Percentiles rank a stretch among this genome's conserved stretches.
Evolutionary conservation across 306 rosid genomes (phyloP).

Genomic region (Lathyrus sativus): DNA sequence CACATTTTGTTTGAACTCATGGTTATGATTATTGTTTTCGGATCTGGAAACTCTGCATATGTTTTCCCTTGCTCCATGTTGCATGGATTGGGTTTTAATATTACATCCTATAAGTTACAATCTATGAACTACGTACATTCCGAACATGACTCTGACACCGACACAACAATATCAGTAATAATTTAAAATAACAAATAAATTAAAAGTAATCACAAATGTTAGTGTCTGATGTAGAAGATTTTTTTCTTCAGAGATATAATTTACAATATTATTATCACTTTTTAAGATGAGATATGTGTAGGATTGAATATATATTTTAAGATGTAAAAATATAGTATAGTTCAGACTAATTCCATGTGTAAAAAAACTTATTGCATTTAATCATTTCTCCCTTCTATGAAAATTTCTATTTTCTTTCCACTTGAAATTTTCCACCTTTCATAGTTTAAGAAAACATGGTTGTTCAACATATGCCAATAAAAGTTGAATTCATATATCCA

Average conservation of each 20-base stretch:
- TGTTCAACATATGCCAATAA: not conserved
- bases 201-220: too few relatives aligned
- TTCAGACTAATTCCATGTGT: not conserved
- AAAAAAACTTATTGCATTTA: not conserved
- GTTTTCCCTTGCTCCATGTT: conserved; percentile 25
- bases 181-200: too few relatives aligned
- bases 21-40: conserved; percentile 29
- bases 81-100: conserved; percentile 8
- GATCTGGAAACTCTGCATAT: conserved; percentile 13
- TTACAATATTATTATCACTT: too few relatives aligned
- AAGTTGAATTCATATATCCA: too few relatives aligned
- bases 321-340: not conserved
- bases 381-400: not conserved
- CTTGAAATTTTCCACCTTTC: not conserved
- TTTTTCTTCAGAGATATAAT: too few relatives aligned
- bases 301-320: not conserved
- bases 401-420: not conserved
- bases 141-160: too few relatives aligned
- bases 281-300: too few relatives aligned
- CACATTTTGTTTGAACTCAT: conserved; percentile 21
- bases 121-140: too few relatives aligned
- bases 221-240: too few relatives aligned
- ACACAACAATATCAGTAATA: too few relatives aligned
- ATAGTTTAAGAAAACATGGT: not conserved
- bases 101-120: not conserved